These are phyloP conservation scores for Talaromyces sp. DNA, from an alignment of 2,329 filamentous ascomycete genomes.

Conservation along the genomic window DNA sequence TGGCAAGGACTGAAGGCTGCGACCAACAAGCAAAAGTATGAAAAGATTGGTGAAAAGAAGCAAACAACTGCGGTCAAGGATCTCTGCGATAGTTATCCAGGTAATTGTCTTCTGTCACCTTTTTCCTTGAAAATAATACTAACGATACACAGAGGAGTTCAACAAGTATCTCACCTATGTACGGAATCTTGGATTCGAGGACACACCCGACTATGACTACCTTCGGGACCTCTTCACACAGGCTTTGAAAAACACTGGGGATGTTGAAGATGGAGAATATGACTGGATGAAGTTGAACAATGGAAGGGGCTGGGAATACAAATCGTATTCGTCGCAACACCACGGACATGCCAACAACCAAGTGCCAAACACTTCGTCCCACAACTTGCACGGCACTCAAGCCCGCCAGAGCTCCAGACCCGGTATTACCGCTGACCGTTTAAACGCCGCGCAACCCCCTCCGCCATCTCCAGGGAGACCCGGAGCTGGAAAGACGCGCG, in stretches of 20 bases:
- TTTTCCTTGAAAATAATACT: conserved; percentile 26
- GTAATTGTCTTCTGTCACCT: conserved; percentile 34
- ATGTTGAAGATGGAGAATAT: conserved; percentile 96
- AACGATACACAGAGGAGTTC: conserved; percentile 66
- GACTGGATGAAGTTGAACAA: conserved; percentile 99
- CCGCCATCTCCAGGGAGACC: conserved; percentile 78
- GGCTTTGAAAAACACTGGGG: conserved; percentile 87
- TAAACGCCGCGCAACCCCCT: conserved; percentile 90
- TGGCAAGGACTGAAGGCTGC: conserved; percentile 67
- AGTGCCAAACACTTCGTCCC: conserved; percentile 74
- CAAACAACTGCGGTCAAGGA: conserved; percentile 97
- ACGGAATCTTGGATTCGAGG: conserved; percentile 95
- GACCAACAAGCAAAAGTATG: conserved; percentile 93
- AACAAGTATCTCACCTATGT: conserved; percentile 97
- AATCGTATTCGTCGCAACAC: conserved; percentile 59
- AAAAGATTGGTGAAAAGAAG: conserved; percentile 99
- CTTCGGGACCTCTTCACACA: conserved; percentile 94
- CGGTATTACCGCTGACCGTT: conserved; percentile 75
- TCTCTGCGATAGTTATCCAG: conserved; percentile 88
- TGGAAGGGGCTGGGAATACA: conserved; percentile 87
- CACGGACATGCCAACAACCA: conserved; percentile 75
- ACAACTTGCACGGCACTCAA: conserved; percentile 70
- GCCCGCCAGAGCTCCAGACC: conserved; percentile 57
- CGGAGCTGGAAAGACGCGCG: conserved; percentile 65
- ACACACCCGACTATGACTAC: conserved; percentile 97